Conservation (phyloP, 306 rosid genomes). For the Dryas octopetala region DNA sequence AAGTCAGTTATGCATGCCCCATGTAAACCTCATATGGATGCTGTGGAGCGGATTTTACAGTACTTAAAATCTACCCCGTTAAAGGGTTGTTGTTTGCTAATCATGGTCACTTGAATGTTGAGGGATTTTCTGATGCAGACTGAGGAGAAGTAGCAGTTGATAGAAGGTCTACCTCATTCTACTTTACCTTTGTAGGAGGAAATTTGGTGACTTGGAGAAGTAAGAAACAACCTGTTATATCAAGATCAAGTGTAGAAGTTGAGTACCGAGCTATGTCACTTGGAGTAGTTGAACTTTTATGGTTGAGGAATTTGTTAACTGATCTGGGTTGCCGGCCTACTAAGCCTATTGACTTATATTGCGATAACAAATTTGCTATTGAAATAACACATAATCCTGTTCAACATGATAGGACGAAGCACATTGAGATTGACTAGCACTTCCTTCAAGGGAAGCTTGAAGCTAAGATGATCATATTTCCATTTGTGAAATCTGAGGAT, state of each 20-base stretch:
- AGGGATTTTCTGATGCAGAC: neutral
- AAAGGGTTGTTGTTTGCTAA: too few relatives aligned
- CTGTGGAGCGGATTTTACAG: too few relatives aligned
- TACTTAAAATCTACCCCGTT: too few relatives aligned
- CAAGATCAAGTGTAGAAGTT: neutral
- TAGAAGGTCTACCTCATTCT: neutral
- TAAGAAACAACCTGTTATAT: neutral
- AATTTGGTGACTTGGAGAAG: constrained; percentile 4
- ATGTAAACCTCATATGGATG: too few relatives aligned
- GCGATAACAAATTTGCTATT: neutral
- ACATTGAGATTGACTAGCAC: neutral
- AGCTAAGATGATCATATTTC: neutral
- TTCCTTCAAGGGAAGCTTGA: constrained; percentile 2
- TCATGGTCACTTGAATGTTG: neutral
- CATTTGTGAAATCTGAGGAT: too few relatives aligned
- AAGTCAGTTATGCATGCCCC: too few relatives aligned
- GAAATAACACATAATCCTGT: too few relatives aligned
- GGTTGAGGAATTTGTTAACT: neutral
- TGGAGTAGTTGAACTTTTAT: neutral
- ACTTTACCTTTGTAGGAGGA: neutral
- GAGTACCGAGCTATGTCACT: neutral
- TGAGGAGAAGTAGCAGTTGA: neutral
- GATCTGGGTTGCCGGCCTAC: neutral
- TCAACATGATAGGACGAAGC: constrained; percentile 7
- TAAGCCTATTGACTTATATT: neutral